Evolutionary conservation across 2,329 filamentous ascomycete species (phyloP), one percentile per base, ranked within the genome.

Genomic region (Colletotrichum trifolii): DNA sequence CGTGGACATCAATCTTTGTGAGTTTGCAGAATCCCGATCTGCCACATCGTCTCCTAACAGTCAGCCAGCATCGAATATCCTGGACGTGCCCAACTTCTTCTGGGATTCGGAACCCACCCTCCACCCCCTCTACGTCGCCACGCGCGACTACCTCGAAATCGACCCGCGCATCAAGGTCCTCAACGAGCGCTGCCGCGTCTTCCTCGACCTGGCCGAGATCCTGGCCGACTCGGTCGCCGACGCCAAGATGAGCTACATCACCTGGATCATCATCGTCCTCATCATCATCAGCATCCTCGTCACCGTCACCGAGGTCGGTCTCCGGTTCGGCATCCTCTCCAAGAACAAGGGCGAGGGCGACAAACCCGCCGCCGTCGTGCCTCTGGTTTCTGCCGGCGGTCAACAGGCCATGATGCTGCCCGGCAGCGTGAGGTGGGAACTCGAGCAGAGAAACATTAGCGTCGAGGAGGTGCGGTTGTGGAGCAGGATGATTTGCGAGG

Each of bases 71-170:
- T 97, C 92, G 17, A 98, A 98, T 75, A 95, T 97, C 76, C 90
- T 97, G 63, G 94, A 97, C 77, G 93, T 96, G 1, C 95, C 95
- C 66, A 96, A 95, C 76, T 97, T 97, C 85, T 97, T 98, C 85
- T 99, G 96, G 96, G 94, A 98, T 76, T 92, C 92, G 10, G 96
- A 99, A 75, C 96, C 96, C 15, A 97, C 93, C 0, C 85, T 99
- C 0, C 93, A 97, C 75, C 96, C 96, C 0, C 89, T 99, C 35
- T 99, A 99, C 81, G 90, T 89, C 64, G 96, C 94, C 65, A 93
- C 98, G 54, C 92, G 96, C 72, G 96, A 98, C 77, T 99, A 99
- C 75, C 90, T 99, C 66, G 96, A 99, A 75, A 98, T 99, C 76
- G 95, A 97, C 73, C 93, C 91, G 8, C 93, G 96, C 59, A 97